Evolutionary conservation across 768 basidiomycete genomes (phyloP).

Genomic region (Boletus coccyginus): DNA sequence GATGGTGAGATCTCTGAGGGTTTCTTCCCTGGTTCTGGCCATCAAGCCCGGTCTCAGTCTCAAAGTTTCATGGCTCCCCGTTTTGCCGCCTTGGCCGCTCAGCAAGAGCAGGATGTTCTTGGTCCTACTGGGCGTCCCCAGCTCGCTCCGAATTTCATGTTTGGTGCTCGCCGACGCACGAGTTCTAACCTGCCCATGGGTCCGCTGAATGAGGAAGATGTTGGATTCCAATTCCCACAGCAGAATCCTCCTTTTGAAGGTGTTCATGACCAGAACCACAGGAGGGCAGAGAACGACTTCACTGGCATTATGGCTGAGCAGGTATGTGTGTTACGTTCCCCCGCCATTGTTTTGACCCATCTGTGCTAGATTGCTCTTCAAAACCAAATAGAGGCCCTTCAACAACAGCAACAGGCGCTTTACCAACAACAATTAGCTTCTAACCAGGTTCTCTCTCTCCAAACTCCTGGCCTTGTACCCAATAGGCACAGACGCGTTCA

Average conservation of each 20-base stretch:
- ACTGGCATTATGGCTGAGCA: slow-evolving; percentile 95
- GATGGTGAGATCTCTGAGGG: slow-evolving; percentile 77
- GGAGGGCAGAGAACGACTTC: slow-evolving; percentile 71
- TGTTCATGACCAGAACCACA: slow-evolving; percentile 40
- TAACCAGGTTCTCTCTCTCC: slow-evolving; percentile 78
- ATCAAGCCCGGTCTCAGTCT: slow-evolving; percentile 72
- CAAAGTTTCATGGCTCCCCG: slow-evolving; percentile 88
- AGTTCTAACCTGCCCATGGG: slow-evolving; percentile 56
- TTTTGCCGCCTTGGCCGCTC: slow-evolving; percentile 76
- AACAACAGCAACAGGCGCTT: slow-evolving; percentile 87
- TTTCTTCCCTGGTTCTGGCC: slow-evolving; percentile 47
- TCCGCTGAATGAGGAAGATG: slow-evolving; percentile 77
- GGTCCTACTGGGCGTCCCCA: slow-evolving; percentile 83
- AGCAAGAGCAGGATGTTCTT: slow-evolving; percentile 60
- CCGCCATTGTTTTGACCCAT: slow-evolving; percentile 4
- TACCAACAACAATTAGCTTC: slow-evolving; percentile 90
- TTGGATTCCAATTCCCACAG: slow-evolving; percentile 81
- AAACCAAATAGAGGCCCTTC: slow-evolving; percentile 84
- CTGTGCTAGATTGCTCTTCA: slow-evolving; percentile 74
- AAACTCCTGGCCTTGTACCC: slow-evolving; percentile 71
- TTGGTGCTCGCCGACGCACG: slow-evolving; percentile 62
- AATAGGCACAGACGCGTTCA: slow-evolving; percentile 83
- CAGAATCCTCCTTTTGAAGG: slow-evolving; percentile 32
- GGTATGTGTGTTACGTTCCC: slow-evolving; percentile 42
- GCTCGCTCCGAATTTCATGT: slow-evolving; percentile 89